Base-by-base conservation (phyloP, 1,284 basidiomycete genomes). In the Naganishia albida region DNA sequence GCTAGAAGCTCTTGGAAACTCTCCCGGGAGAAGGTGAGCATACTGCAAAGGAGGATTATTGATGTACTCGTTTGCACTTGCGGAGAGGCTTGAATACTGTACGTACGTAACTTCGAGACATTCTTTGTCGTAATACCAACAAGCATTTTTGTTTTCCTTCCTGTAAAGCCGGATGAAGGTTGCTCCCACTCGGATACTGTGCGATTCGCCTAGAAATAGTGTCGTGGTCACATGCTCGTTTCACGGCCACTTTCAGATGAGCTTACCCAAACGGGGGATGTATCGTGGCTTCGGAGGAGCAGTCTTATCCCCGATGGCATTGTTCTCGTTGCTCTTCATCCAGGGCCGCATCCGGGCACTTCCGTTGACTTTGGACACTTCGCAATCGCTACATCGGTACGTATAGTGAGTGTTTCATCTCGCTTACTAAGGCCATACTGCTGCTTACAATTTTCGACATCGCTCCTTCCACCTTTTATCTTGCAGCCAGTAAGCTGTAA, bases 231-330 rank as follows among this genome's bases (percentile, higher is more conserved):
- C 6, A 44, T 18, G 43, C 7, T 23, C 43, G 8, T 44, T 15
- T 44, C 7, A 18, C n/a, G 10, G 16, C 8, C 3, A 23, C n/a
- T 18, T 18, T 18, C 16, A 44, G 16, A n/a, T 23, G 20, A n/a
- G 10, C 64, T 62, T 51, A 62, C 64, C 57, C 7, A 48, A 23
- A 2, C 23, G 20, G 2, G 64, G 64, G n/a, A 66, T 39, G 26
- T 38, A 62, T 8, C 42, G 42, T 10, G 64, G 64, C 39, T 62
- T 55, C 0, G 64, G 64, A 6, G 30, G 16, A 34, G 64, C 64
- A 18, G 30, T 25, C 43, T 50, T 62, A 18, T 66, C 64, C 1
- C 12, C 16, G 30, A 39, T 49, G 26, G 20, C 25, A 23, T 38
- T 20, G 10, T n/a, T 49, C 44, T 26, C 50, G 15, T 3, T 16